Evolutionary conservation across 345 rosid species (phyloP), one percentile per base, ranked within the genome.

Genomic region (Ceriops decandra): DNA sequence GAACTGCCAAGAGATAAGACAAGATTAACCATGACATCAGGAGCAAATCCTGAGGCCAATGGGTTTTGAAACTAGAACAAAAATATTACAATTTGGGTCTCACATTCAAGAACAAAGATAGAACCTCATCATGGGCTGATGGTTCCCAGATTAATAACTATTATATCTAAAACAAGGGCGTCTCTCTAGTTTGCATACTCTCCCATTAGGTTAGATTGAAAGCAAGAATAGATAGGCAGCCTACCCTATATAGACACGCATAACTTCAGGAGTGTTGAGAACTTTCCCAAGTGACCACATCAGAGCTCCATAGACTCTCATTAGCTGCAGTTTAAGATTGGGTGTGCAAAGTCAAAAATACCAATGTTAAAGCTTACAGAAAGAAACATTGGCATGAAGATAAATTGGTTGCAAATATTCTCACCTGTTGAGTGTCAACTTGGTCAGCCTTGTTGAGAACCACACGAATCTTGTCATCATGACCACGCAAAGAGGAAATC

Each of bases 221-320:
- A 20, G 1, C 11, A 54, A 28, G 21, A 17, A 30, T 57, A 8
- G 21, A 42, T 22, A 63, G 51, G 57, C 64, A 69, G 65, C 83
- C 68, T 81, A 95, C 99, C 99, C 96, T 64, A 95, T 91, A 81
- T 91, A 95, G 70, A 95, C 98, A 63, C 96, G 97, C 79, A 42
- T 64, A 75, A 95, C 99, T 82, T 95, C 98, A 38, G 99, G 96
- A 76, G 98, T 88, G 71, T 95, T 90, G 16, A 95, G 79, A 77
- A 95, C 98, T 82, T 93, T 93, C 67, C 98, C 98, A 24, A 93
- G 96, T 42, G 99, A 95, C 98, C 98, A 95, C 96, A 95, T 95
- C 61, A 95, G 78, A 58, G 98, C 98, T 79, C 98, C 98, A 82
- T 95, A 95, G 38, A 91, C 98, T 82, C 99, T 90, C 99, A 95